Conservation (phyloP, 2,329 filamentous ascomycete species). For the Colletotrichum trifolii region DNA sequence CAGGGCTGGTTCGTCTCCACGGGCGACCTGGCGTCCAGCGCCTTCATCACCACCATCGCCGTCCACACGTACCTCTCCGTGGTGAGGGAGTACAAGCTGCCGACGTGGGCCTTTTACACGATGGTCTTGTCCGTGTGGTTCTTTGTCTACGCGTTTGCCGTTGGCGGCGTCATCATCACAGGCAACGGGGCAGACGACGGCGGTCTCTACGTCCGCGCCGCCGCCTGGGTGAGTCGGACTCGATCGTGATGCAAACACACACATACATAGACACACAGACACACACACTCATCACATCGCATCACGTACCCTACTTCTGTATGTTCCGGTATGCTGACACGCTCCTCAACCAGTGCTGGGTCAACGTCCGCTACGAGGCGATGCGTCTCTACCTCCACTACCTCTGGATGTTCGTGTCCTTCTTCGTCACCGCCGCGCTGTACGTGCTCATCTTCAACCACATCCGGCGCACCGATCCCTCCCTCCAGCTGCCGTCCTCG, state of each 20-base stretch:
- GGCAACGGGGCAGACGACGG: constrained; percentile 23
- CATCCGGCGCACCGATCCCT: constrained; percentile 45
- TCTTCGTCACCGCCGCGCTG: constrained; percentile 50
- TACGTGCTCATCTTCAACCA: constrained; percentile 55
- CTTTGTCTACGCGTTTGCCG: constrained; percentile 46
- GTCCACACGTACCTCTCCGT: constrained; percentile 67
- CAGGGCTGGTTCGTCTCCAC: constrained; percentile 69
- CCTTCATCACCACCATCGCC: constrained; percentile 68
- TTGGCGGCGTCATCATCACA: constrained; percentile 24
- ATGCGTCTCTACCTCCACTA: constrained; percentile 71
- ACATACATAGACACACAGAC: constrained; percentile 68
- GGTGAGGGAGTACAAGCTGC: constrained; percentile 60
- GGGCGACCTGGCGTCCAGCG: constrained; percentile 66
- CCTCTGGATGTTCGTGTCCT: constrained; percentile 66
- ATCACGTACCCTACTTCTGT: constrained; percentile 35
- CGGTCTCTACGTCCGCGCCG: constrained; percentile 63
- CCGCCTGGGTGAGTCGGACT: constrained; percentile 57
- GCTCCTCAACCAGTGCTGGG: constrained; percentile 64
- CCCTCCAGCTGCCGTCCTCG: constrained; percentile 38
- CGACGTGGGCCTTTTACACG: constrained; percentile 55
- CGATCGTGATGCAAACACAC: constrained; percentile 56
- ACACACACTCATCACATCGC: constrained; percentile 72
- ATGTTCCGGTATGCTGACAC: too few relatives aligned
- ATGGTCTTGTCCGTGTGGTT: constrained; percentile 59
- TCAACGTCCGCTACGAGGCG: constrained; percentile 60